These are phyloP conservation scores for Penicillium canescens DNA, from an alignment of 495 filamentous ascomycete genomes.

Conservation along the genomic window DNA sequence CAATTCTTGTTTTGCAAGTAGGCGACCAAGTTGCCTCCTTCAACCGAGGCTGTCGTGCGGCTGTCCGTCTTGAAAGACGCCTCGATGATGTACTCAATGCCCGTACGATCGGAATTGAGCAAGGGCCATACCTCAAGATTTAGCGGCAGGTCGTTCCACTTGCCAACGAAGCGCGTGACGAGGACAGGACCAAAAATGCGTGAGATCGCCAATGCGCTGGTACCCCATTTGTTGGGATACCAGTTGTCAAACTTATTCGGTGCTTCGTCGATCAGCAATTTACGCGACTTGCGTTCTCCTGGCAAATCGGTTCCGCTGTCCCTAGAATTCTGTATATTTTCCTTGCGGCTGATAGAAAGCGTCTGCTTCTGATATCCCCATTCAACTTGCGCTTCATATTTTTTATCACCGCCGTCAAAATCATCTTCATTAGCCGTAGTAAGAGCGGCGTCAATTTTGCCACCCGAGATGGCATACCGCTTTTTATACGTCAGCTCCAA, in stretches of 20 bases:
- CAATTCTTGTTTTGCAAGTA: constrained; percentile 10
- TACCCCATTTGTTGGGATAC: constrained; percentile 13
- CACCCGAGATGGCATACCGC: constrained; percentile 11
- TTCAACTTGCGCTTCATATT: constrained; percentile 17
- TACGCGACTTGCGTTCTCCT: constrained; percentile 7
- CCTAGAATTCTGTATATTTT: constrained; percentile 3
- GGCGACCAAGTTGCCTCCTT: constrained; percentile 3
- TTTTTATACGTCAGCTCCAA: constrained; percentile 16
- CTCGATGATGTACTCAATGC: constrained; percentile 11
- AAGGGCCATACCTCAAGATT: constrained; percentile 3
- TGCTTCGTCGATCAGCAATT: constrained; percentile 13
- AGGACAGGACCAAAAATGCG: constrained; percentile 15
- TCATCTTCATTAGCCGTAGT: constrained; percentile 10
- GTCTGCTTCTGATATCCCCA: constrained; percentile 11
- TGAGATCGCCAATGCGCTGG: constrained; percentile 1
- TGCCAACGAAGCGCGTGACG: constrained; percentile 1
- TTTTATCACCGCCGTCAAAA: constrained; percentile 6
- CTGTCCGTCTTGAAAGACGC: constrained; percentile 14
- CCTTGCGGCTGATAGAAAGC: constrained; percentile 14
- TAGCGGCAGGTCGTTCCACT: too few relatives aligned
- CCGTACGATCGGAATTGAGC: constrained; percentile 2
- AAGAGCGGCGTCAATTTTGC: constrained; percentile 8
- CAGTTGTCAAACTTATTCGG: constrained; percentile 17
- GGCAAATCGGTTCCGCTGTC: constrained; percentile 8
- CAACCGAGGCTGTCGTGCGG: constrained; percentile 3